Evolutionary conservation across 1,284 basidiomycete genomes (phyloP), one percentile per base, ranked within the genome.

Genomic region (Peniophora sp.): DNA sequence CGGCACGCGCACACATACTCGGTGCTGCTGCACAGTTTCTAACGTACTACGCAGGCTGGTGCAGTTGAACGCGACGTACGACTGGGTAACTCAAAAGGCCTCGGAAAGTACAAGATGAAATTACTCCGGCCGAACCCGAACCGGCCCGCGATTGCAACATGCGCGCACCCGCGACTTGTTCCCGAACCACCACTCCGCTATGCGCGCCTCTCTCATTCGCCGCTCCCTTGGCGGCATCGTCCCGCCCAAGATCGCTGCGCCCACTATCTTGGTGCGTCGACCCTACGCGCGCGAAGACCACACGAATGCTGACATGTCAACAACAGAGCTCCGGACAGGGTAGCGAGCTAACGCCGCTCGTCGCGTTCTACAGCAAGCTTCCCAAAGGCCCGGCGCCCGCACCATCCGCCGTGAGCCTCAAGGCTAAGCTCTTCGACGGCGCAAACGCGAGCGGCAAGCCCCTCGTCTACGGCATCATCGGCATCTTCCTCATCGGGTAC

Each of bases 161-260:
- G 48, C 19, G 44, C 16, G 44, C 44, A 8, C 35, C 23, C 23
- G 10, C 23, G 41, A 34, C 43, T 45, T 19, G 22, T 12, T 53
- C 36, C 46, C 57, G 51, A 54, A 51, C 44, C 53, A 52, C 58
- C 50, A 53, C 54, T 47, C 55, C 58, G 19, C 17, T 16, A 95
- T 95, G 91, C 80, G 86, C 73, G 78, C 89, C 59, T 83, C 91
- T 55, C 81, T 90, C 70, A 75, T 84, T 68, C 86, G 90, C 66
- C 87, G 89, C 65, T 80, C 86, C 63, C 83, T 94, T 61, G 77
- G 78, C 59, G 83, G 84, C 52, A 81, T 96, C 56, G 84, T 97
- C 61, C 94, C 94, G 45, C 94, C 94, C 51, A 97, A 97, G 77
- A 88, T 97, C 65, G 93, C 94, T 51, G 91, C 93, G 20, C 94